These are phyloP conservation scores for Saposhnikovia divaricata DNA, from an alignment of 129 eudicot genomes.

Conservation along the genomic window DNA sequence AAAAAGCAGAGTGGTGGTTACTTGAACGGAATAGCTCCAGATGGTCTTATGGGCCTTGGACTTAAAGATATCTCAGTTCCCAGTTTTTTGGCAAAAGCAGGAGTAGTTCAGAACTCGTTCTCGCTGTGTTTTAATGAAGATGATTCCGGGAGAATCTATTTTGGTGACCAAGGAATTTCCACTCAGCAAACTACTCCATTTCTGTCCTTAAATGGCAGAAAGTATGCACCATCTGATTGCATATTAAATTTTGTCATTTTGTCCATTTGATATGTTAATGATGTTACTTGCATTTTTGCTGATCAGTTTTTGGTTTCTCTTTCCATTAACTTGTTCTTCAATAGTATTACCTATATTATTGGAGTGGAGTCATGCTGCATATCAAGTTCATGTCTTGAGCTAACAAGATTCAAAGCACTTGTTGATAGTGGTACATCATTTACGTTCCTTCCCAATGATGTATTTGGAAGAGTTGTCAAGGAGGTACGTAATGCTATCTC, in stretches of 20 bases:
- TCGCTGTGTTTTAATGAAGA: slow-evolving; percentile 82
- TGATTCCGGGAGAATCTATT: slow-evolving; percentile 78
- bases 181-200: slow-evolving; percentile 63
- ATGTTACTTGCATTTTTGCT: neutral
- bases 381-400: slow-evolving; percentile 57
- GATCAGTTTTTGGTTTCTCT: neutral
- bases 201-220: slow-evolving; percentile 51
- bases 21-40: slow-evolving; percentile 93
- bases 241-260: slow-evolving; percentile 5
- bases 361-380: slow-evolving; percentile 82
- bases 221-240: slow-evolving; percentile 36
- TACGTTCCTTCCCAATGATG: slow-evolving; percentile 54
- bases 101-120: slow-evolving; percentile 55
- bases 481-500: slow-evolving; percentile 40
- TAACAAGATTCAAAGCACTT: slow-evolving; percentile 52
- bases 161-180: slow-evolving; percentile 81
- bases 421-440: slow-evolving; percentile 93
- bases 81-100: slow-evolving; percentile 77
- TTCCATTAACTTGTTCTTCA: slow-evolving; percentile 7
- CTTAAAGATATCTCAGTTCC: slow-evolving; percentile 76
- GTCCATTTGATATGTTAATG: neutral
- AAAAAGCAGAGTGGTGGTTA: slow-evolving; percentile 90
- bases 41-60: slow-evolving; percentile 93
- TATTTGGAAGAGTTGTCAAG: slow-evolving; percentile 49
- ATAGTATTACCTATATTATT: slow-evolving; percentile 67